Evolutionary conservation across 306 rosid genomes (phyloP), one percentile per base, ranked within the genome.

Genomic region (Hylodesmum podocarpum): DNA sequence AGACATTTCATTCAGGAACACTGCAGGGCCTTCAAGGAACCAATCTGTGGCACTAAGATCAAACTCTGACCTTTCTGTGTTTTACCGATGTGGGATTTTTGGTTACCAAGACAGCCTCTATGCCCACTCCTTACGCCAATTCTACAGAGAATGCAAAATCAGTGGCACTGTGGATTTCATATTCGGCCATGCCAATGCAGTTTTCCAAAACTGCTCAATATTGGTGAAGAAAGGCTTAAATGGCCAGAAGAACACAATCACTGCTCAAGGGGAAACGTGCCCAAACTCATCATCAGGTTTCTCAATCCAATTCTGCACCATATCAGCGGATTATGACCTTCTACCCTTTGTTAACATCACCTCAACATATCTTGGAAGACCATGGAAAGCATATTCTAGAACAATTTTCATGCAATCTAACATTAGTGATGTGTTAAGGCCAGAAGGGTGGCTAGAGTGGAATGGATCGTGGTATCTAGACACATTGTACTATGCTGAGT

Each of bases 381-480:
- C 93, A 0, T 90, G 96, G 97, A 90, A 92, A 80, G 19, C 24
- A 4, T 88, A 75, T 66, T 92, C 96, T 0, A 24, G 89, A 55
- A 87, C 96, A 4, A 6, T 90, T 14, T 64, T 92, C 65, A 82
- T 92, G 90, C 86, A 92, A 12, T 78, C 85, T 0, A 82, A 75
- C 72, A 21, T 90, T 8, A 86, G 92, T 57, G 68, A 70, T 6
- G 80, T 65, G 40, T 10, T 90, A 15, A 84, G 83, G 70, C 92
- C 96, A 5, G 67, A 87, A 75, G 96, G 97, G 28, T 90, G 96
- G 96, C 84, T 88, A 2, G 96, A 87, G 75, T 92, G 96, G 97
- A 81, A 83, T 8, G 89, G 50, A 0, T 19, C 36, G 9, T 47
- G 66, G 37, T 79, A 85, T 25, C 78, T 90, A 82, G 75, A 83